These are phyloP conservation scores for Escallonia rubra DNA, from an alignment of 129 eudicot genomes.

Conservation along the genomic window DNA sequence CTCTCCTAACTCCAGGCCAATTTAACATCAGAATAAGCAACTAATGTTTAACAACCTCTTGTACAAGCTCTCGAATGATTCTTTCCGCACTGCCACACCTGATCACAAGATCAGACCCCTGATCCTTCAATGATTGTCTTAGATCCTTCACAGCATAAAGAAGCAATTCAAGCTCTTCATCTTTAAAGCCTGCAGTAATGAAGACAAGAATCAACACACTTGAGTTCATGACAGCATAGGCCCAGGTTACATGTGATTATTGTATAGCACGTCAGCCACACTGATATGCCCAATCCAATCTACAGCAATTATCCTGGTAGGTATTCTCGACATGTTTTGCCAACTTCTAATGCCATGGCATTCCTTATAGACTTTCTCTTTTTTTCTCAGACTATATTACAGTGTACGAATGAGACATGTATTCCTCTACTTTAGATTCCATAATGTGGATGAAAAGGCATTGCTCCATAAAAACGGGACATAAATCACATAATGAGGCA, in stretches of 20 bases:
- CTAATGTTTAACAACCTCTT: constrained; percentile 69
- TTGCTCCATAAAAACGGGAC: too few relatives aligned
- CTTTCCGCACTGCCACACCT: constrained; percentile 71
- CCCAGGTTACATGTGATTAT: background rate
- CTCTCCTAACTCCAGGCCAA: constrained; percentile 16
- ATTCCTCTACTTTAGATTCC: too few relatives aligned
- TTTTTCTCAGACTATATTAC: too few relatives aligned
- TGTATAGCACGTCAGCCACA: too few relatives aligned
- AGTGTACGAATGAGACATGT: too few relatives aligned
- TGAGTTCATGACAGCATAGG: background rate
- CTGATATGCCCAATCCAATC: too few relatives aligned
- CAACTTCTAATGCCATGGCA: too few relatives aligned
- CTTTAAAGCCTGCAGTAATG: constrained; percentile 53
- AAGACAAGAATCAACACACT: constrained; percentile 15
- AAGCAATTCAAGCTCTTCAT: constrained; percentile 71
- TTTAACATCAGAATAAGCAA: constrained; percentile 29
- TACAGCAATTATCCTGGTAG: too few relatives aligned
- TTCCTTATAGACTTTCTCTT: too few relatives aligned
- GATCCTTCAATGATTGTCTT: constrained; percentile 56
- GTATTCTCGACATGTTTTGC: too few relatives aligned
- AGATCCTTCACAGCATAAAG: constrained; percentile 76
- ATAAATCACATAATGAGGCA: too few relatives aligned
- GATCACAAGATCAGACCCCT: constrained; percentile 86
- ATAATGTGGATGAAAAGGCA: too few relatives aligned
- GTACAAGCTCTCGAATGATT: constrained; percentile 56